A percentile compares a stretch with the other conserved stretches of the same genome.
Conservation (phyloP, 805 yeast genomes). For the Kazachstania africana region DNA sequence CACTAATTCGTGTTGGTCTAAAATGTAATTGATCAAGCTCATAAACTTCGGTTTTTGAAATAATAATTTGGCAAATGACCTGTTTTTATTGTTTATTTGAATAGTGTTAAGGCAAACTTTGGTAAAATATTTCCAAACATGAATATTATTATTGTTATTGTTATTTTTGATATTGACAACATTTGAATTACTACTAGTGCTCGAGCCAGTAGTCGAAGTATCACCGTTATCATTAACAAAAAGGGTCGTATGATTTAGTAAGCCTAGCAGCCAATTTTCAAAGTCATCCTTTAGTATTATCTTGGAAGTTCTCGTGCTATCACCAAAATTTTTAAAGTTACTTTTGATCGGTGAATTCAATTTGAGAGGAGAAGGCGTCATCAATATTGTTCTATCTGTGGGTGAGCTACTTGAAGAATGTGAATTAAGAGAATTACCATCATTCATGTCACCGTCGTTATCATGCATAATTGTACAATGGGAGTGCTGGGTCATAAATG, state of each 20-base stretch:
- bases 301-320: background rate
- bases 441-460: slow-evolving; percentile 1
- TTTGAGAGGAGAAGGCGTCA: slow-evolving; percentile 4
- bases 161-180: too few species aligned
- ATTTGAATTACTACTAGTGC: background rate
- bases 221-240: background rate
- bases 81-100: too few species aligned
- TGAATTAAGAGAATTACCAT: background rate
- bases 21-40: too few species aligned
- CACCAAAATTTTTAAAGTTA: background rate
- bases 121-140: slow-evolving; percentile 23
- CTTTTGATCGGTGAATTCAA: slow-evolving; percentile 1
- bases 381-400: slow-evolving; percentile 1
- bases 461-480: background rate
- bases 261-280: too few species aligned
- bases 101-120: slow-evolving; percentile 17
- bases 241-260: too few species aligned
- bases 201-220: background rate
- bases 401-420: slow-evolving; percentile 1
- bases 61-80: too few species aligned
- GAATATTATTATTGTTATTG: slow-evolving; percentile 9
- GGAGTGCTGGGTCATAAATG: slow-evolving; percentile 10
- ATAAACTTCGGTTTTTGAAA: too few species aligned
- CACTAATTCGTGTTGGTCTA: too few species aligned
- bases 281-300: too few species aligned